Base-by-base conservation (phyloP, 768 basidiomycete genomes). In the Mycena capillaripes region DNA sequence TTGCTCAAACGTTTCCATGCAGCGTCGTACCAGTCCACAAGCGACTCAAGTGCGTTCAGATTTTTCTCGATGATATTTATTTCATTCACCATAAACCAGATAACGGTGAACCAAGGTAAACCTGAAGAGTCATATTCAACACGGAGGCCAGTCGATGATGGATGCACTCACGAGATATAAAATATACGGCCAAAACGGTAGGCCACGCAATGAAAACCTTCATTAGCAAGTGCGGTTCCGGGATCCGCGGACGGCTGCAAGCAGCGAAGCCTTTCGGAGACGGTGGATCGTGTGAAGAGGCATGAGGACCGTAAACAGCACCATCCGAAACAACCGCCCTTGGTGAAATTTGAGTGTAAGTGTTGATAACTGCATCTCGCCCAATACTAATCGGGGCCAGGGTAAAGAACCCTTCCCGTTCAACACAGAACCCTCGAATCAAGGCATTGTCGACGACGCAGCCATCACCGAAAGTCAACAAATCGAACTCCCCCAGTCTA, bases 341-440 rank as follows among this genome's bases (percentile, higher is more conserved):
- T 2, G 86, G 86, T 6, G 85, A 77, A 50, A 87, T 80, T 58
- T 81, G 80, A 17, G 86, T 86, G 70, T 82, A 85, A 2, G 85
- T 84, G 73, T 87, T 88, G 44, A 87, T 72, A 19, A 82, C 78
- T 10, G 84, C 84, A 42, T 80, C 76, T 29, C 74, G 62, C 17
- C 86, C 86, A 53, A 88, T 79, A 6, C 77, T 78, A 46, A 87
- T 79, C 8, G 74, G 76, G 17, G 80, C 84, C 23, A 88, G 80
- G 14, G 83, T 83, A 78, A 88, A 85, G 68, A 76, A 81, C 10
- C 86, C 85, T 42, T 87, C 84, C 34, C 83, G 80, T 73, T 88
- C 87, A 11, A 86, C 85, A 46, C 83, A 82, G 73, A 88, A 87
- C 10, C 83, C 86, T 9, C 87, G 83, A 17, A 87, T 75, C 3